phyloP scores from a whole-genome alignment of 2,329 filamentous ascomycete genomes.

The Pseudopyrenochaeta lycopersici region DNA sequence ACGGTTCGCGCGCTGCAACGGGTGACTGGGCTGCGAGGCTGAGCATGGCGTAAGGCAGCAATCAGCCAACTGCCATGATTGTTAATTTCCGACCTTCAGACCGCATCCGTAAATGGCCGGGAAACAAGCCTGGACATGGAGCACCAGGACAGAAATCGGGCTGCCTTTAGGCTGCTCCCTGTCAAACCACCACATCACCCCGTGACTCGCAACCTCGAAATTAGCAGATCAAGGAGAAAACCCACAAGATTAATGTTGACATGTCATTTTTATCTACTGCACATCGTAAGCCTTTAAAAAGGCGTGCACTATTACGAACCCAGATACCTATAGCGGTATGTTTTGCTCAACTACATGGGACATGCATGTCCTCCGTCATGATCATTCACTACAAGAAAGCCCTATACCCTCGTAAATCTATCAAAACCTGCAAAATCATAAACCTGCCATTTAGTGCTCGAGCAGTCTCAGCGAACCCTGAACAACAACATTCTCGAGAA shows the following conservation, averaged over 20 bases:
- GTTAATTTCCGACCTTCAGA: not conserved
- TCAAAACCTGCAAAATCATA: slow-evolving; percentile 20
- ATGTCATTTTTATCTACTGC: slow-evolving; percentile 38
- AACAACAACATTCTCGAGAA: slow-evolving; percentile 98
- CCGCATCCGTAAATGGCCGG: not conserved
- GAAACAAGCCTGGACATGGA: too few relatives aligned
- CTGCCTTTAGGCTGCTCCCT: too few relatives aligned
- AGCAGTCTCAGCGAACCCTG: slow-evolving; percentile 88
- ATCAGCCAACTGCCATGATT: slow-evolving; percentile 5
- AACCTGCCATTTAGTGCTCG: slow-evolving; percentile 64
- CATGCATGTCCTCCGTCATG: slow-evolving; percentile 31
- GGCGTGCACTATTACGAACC: slow-evolving; percentile 26
- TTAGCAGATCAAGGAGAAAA: not conserved
- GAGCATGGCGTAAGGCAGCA: slow-evolving; percentile 24
- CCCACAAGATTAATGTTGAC: slow-evolving; percentile 2
- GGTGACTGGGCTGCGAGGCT: slow-evolving; percentile 17
- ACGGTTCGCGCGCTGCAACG: slow-evolving; percentile 2
- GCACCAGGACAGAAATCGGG: too few relatives aligned
- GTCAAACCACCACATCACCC: too few relatives aligned
- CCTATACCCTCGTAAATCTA: slow-evolving; percentile 36
- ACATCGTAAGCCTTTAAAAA: slow-evolving; percentile 25
- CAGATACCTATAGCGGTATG: slow-evolving; percentile 1
- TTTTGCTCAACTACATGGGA: slow-evolving; percentile 34
- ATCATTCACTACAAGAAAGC: slow-evolving; percentile 25
- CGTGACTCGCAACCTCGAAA: not conserved